Evolutionary conservation across 192 early-diverging fungal species (phyloP).

Genomic region (Coemansia sp.): DNA sequence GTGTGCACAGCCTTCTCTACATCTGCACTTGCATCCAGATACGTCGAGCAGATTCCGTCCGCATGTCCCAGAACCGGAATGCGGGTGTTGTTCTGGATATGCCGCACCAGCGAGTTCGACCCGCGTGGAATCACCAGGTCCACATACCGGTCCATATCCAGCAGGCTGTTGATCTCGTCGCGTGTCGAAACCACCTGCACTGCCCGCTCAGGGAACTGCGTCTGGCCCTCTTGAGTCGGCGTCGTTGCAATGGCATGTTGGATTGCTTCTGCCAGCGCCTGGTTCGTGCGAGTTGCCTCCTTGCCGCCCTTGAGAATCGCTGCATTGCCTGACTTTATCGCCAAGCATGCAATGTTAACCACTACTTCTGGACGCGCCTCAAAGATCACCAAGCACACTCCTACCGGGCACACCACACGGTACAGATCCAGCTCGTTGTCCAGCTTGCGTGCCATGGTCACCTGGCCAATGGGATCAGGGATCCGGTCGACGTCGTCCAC

Average conservation of each 20-base stretch:
- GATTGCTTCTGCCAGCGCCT: slow-evolving; percentile 71
- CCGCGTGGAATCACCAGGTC: slow-evolving; percentile 97
- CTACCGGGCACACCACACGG: slow-evolving; percentile 88
- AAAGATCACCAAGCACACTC: slow-evolving; percentile 95
- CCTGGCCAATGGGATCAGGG: slow-evolving; percentile 79
- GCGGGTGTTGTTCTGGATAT: slow-evolving; percentile 90
- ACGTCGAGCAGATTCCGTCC: slow-evolving; percentile 94
- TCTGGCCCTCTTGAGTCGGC: slow-evolving; percentile 14
- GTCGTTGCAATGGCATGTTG: slow-evolving; percentile 70
- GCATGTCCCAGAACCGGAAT: slow-evolving; percentile 99
- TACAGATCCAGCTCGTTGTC: slow-evolving; percentile 86
- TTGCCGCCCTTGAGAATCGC: slow-evolving; percentile 98
- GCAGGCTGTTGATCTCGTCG: slow-evolving; percentile 80
- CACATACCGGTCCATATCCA: slow-evolving; percentile 88
- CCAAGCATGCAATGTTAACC: slow-evolving; percentile 92
- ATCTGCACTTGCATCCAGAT: slow-evolving; percentile 81
- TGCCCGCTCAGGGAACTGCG: slow-evolving; percentile 61
- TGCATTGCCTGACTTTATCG: slow-evolving; percentile 96
- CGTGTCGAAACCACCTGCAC: slow-evolving; percentile 89
- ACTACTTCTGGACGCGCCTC: slow-evolving; percentile 99
- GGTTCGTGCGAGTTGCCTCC: slow-evolving; percentile 81
- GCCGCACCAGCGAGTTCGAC: slow-evolving; percentile 83
- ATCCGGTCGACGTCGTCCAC: slow-evolving; percentile 85
- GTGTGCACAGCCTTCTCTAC: slow-evolving; percentile 71
- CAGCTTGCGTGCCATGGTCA: slow-evolving; percentile 72